Conservation (phyloP, 2,329 filamentous ascomycete species). For the Alternaria viburni region DNA sequence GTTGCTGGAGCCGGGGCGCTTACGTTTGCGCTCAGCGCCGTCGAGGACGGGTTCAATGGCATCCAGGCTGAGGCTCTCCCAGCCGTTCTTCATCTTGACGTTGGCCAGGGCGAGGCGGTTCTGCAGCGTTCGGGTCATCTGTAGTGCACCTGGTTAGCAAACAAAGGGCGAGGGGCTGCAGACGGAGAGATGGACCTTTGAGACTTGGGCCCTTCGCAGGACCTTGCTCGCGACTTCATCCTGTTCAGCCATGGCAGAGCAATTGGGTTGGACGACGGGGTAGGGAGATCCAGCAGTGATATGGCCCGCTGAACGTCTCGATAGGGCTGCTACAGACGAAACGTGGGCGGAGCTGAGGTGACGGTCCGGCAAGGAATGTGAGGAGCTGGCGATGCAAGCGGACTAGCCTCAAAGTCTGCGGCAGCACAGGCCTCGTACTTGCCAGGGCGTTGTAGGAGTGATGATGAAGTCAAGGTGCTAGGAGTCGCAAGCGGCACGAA, state of each 20-base stretch:
- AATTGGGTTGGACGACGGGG: conserved; percentile 5
- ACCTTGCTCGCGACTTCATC: conserved; percentile 53
- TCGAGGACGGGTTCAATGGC: conserved; percentile 84
- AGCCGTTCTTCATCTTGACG: conserved; percentile 96
- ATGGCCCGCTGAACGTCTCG: conserved; percentile 35
- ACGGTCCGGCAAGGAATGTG: conserved; percentile 34
- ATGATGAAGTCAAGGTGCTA: conserved; percentile 10
- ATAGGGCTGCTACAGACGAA: conserved; percentile 31
- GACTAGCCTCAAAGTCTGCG: conserved; percentile 29
- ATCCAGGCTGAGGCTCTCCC: conserved; percentile 87
- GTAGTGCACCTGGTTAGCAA: conserved; percentile 35
- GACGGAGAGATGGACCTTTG: conserved; percentile 44
- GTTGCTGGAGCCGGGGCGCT: conserved; percentile 68
- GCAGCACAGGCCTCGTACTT: conserved; percentile 35
- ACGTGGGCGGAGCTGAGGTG: conserved; percentile 39
- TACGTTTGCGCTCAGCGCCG: conserved; percentile 73
- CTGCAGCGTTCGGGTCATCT: conserved; percentile 94
- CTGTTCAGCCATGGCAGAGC: conserved; percentile 42
- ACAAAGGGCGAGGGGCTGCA: conserved; percentile 22
- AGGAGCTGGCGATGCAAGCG: conserved; percentile 29
- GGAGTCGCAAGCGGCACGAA: conserved; percentile 10
- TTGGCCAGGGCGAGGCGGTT: conserved; percentile 94
- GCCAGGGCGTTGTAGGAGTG: conserved; percentile 17
- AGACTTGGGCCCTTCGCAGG: conserved; percentile 52
- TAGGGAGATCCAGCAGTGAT: conserved; percentile 14